Evolutionary conservation across 192 early-diverging fungal species (phyloP), one percentile per base, ranked within the genome.

Genomic region (Umbelopsis ramanniana): DNA sequence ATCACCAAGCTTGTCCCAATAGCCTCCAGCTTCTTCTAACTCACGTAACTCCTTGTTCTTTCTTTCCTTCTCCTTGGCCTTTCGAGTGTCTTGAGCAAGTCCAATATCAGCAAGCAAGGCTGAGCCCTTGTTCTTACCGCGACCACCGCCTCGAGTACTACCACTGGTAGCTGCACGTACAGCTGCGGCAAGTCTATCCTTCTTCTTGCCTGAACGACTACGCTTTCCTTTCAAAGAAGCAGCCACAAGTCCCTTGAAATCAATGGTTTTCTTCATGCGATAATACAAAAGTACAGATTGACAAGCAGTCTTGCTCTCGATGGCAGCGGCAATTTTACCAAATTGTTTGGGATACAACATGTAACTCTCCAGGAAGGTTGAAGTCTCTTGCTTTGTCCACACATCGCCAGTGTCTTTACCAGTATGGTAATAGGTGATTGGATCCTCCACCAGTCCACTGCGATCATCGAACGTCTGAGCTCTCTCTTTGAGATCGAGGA

Each of bases 221-320:
- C 74, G 79, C 46, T 76, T 83, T 67, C 71, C 88, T 52, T 72
- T 73, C 22, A 70, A 68, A 19, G 57, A 63, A 37, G 57, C 57
- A 55, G 81, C 74, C 55, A 89, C 82, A 46, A 93, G 77, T 1
- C 83, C 86, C 81, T 93, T 93, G 67, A 92, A 85, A 23, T 88
- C 84, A 60, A 92, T 83, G 24, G 83, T 86, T 66, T 92, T 91
- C 80, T 94, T 93, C 55, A 89, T 89, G 29, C 92, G 86, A 76
- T 94, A 94, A 76, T 94, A 94, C 46, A 90, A 91, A 45, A 90
- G 72, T 22, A 93, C 91, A 52, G 92, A 94, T 63, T 90, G 87
- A 43, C 85, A 84, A 33, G 88, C 87, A 0, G 83, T 84, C 79
- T 94, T 94, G 74, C 82, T 76, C 33, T 84, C 85, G 11, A 94